Percentiles rank a stretch among this genome's conserved stretches.
Conservation (phyloP, 768 basidiomycete genomes). For the Fistulinella prunicolor region DNA sequence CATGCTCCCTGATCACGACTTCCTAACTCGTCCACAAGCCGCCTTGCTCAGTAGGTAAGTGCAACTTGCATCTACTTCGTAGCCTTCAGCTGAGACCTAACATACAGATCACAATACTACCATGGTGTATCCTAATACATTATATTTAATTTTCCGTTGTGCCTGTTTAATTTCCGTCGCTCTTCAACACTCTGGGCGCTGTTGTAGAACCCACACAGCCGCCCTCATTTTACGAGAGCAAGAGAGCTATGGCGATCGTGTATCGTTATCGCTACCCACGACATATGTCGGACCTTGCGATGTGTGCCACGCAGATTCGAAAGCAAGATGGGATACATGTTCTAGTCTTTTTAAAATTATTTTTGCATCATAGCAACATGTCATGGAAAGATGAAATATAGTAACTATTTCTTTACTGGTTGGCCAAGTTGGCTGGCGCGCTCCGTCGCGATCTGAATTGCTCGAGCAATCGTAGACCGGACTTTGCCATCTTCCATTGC, state of each 20-base stretch:
- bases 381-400: not conserved
- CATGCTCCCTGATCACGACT: slow-evolving; percentile 22
- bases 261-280: slow-evolving; percentile 32
- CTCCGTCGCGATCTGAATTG: slow-evolving; percentile 91
- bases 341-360: not conserved
- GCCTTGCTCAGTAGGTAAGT: slow-evolving; percentile 18
- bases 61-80: not conserved
- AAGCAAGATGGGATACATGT: slow-evolving; percentile 35
- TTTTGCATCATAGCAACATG: not conserved
- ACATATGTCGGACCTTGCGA: slow-evolving; percentile 34
- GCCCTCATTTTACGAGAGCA: slow-evolving; percentile 98
- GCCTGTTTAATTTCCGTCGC: slow-evolving; percentile 36
- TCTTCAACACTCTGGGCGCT: slow-evolving; percentile 97
- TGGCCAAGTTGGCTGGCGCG: slow-evolving; percentile 85
- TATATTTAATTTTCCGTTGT: not conserved
- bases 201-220: slow-evolving; percentile 63
- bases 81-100: not conserved
- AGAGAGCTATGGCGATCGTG: slow-evolving; percentile 40
- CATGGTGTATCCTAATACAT: slow-evolving; percentile 2
- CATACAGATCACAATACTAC: not conserved
- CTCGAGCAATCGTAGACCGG: slow-evolving; percentile 90
- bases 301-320: slow-evolving; percentile 29
- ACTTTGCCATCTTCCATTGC: slow-evolving; percentile 93
- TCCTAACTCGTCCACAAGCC: not conserved
- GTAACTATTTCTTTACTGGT: slow-evolving; percentile 47